Base-by-base conservation (phyloP, 2,329 filamentous ascomycete genomes). In the Alternaria triticimaculans region DNA sequence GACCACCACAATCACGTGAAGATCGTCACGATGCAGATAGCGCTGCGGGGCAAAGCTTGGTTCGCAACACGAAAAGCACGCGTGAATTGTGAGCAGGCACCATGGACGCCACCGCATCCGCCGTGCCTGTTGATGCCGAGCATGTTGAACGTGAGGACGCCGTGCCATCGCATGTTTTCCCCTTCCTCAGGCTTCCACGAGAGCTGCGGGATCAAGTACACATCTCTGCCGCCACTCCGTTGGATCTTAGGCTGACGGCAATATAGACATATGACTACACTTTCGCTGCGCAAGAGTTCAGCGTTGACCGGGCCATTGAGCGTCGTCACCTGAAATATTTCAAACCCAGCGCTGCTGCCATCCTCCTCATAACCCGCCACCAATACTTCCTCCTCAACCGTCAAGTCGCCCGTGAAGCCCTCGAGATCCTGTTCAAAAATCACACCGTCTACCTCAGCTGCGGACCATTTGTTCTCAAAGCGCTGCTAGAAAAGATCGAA, bases 141-240 rank as follows among this genome's bases (percentile, higher is more conserved):
- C 44, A 60, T 25, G 26, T 63, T 55, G 58, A 57, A 33, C 43
- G 20, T 14, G 49, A 63, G 45, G 25, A 61, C 28, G 54, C 45
- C 28, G 44, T 50, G 37, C 25, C 57, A 30, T 54, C 37, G 21
- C 50, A 21, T 18, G 20, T 65, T 26, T 77, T 76, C 51, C 72
- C 75, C 8, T 78, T 81, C 54, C 66, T 80, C 12, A 53, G 61
- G 8, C 70, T 81, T 12, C 79, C 79, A 12, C 71, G 76, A 46
- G 79, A 81, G 64, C 71, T 81, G 23, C 75, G 79, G n/a, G 76
- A 81, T 63, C 72, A 76, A 65, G 76, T 76, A 64, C 18, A 64
- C 64, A 26, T n/a, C 15, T 28, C 51, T 18, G 28, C 30, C 30
- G 15, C 37, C 12, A 37, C 28, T 10, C 6, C 41, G 50, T 21